Base-by-base conservation (phyloP, 805 yeast species). In the Grigorovia transvaalensis region DNA sequence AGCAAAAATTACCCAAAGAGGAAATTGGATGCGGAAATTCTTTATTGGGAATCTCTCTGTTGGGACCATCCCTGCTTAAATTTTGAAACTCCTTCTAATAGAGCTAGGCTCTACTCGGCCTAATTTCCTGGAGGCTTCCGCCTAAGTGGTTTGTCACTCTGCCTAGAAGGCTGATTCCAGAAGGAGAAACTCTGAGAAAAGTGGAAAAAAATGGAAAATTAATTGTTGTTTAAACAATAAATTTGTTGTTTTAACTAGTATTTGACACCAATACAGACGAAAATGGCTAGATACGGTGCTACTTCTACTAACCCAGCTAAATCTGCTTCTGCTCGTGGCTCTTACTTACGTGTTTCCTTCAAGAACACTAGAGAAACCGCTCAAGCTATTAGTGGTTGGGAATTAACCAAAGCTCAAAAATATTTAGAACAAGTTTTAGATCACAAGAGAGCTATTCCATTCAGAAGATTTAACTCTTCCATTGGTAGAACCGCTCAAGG, bases 291-390 rank as follows among this genome's bases (percentile, higher is more conserved):
- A 81, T 93, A 93, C 98, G 95, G 90, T 82, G 93, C 96, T 76
- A 84, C 88, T 72, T 88, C 99, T 74, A 89, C 95, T 71, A 90
- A 93, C 90, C 97, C 99, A 80, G 93, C 96, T 75, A 88, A 89
- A 82, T 86, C 96, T 69, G 98, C 97, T 72, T 85, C 96, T 73
- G 95, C 99, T 73, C 95, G 98, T 77, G 98, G 98, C 74, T 88
- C 98, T 57, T 90, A 89, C 90, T 82, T 93, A 77, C 91, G 99
- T 80, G 96, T 88, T 68, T 93, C 99, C 64, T 93, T 77, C 96
- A 93, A 93, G 90, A 93, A 93, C 91, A 93, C 99, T 80, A 88
- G 96, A 78, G 99, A 91, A 79, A 85, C 98, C 66, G 97, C 95
- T 70, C 96, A 87, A 79, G 96, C 99, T 75, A 83, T 93, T 77